Evolutionary conservation across 345 rosid genomes (phyloP).

Genomic region (Boechera retrofracta): DNA sequence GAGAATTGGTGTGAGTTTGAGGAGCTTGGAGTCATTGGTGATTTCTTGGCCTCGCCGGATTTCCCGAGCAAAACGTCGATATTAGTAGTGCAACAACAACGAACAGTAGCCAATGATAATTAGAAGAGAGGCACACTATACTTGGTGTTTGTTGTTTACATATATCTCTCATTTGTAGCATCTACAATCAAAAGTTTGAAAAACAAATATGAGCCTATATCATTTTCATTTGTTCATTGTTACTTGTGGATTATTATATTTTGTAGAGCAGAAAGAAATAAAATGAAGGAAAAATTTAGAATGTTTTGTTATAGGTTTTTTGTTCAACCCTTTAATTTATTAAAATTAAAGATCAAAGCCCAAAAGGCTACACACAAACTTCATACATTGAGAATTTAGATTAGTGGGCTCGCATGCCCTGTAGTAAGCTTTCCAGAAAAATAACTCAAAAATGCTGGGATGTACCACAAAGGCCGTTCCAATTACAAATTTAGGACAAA

Average conservation of each 20-base stretch:
- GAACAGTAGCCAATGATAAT: conserved; percentile 22
- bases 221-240: conserved; percentile 3
- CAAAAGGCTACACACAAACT: too few species aligned
- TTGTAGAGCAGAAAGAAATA: background rate
- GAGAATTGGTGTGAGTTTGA: conserved; percentile 68
- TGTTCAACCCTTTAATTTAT: too few species aligned
- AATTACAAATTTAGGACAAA: too few species aligned
- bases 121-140: conserved; percentile 19
- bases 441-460: too few species aligned
- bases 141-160: background rate
- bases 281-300: background rate
- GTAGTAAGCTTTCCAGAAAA: too few species aligned
- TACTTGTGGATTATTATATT: background rate
- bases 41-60: conserved; percentile 60
- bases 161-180: conserved; percentile 26
- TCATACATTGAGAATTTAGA: too few species aligned
- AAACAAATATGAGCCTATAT: background rate
- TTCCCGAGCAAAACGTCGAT: conserved; percentile 45
- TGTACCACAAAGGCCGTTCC: too few species aligned
- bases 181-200: background rate
- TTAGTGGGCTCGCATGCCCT: too few species aligned
- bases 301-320: background rate
- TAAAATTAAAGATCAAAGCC: too few species aligned
- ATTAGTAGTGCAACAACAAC: conserved; percentile 48
- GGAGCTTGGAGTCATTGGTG: conserved; percentile 67